Base-by-base conservation (phyloP, 2,329 filamentous ascomycete species). In the Curvularia eragrostidis region DNA sequence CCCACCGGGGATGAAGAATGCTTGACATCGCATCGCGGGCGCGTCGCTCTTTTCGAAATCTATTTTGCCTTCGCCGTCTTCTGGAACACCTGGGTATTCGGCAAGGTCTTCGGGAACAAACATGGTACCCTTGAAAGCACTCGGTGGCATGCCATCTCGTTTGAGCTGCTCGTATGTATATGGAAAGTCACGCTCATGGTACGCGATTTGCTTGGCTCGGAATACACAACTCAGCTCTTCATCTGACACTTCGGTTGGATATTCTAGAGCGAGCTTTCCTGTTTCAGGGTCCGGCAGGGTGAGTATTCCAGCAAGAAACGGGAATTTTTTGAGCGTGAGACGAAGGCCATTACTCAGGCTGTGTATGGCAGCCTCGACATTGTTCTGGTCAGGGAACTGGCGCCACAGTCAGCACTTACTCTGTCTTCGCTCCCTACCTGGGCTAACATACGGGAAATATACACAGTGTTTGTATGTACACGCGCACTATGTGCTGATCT, bases 1-100 rank as follows among this genome's bases (percentile, higher is more conserved):
- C 1, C 74, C 74, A 13, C 73, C 73, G 2, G 71, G 69, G 21
- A 76, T 71, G 58, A 77, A 77, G 61, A 65, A 71, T 1, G 72
- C 73, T 47, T 75, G 71, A 0, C 71, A 53, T 28, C 69, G 64
- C 62, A 76, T 68, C 3, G 60, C 73, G 2, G 74, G 74, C 15
- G 66, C 68, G 19, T 68, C 58, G 51, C 62, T 66, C 12, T 62
- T 52, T 2, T 59, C 48, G 24, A 73, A 74, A 41, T 69, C 57
- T 10, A 72, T 64, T 15, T 70, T 62, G 5, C 73, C 73, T 39
- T 76, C 72, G 18, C 69, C 72, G 49, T 62, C 66, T 8, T 52
- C 26, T 4, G 70, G 67, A 2, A 75, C 64, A 2, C 68, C 70
- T 15, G 67, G 55, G 30, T 65, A 69, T n/a, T 70, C 61, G 8